Conservation (phyloP, 208 protist species). For the Trypanosomatidae sp. region DNA sequence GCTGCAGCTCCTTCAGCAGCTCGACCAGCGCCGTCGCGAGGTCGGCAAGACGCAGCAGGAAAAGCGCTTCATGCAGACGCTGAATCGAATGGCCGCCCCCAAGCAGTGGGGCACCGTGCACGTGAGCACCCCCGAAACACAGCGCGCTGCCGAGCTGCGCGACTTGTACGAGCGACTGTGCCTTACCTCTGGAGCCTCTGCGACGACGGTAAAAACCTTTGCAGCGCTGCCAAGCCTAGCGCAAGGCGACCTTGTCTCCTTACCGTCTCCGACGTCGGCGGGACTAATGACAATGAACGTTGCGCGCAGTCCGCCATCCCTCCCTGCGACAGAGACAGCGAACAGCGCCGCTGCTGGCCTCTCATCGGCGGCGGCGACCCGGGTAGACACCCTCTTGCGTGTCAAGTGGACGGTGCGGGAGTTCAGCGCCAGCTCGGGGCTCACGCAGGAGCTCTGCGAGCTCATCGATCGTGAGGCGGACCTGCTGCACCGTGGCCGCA, state of each 20-base stretch:
- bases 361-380: slow-evolving; percentile 42
- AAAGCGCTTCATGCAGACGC: slow-evolving; percentile 56
- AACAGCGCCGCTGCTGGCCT: slow-evolving; percentile 2
- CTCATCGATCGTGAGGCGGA: slow-evolving; percentile 97
- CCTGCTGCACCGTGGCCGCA: slow-evolving; percentile 91
- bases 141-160: slow-evolving; percentile 93
- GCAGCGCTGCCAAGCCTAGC: background rate
- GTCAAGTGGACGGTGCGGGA: slow-evolving; percentile 98
- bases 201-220: background rate
- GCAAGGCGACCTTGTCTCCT: background rate
- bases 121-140: slow-evolving; percentile 90
- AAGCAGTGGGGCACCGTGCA: slow-evolving; percentile 82
- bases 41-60: slow-evolving; percentile 68
- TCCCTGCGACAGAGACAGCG: background rate
- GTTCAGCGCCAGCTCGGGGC: slow-evolving; percentile 67
- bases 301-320: background rate
- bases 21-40: slow-evolving; percentile 86
- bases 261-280: background rate
- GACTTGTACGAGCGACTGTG: slow-evolving; percentile 90
- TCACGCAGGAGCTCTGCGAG: slow-evolving; percentile 92
- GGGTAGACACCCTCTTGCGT: slow-evolving; percentile 95
- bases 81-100: slow-evolving; percentile 78
- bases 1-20: slow-evolving; percentile 94
- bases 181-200: slow-evolving; percentile 17
- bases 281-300: background rate